Base-by-base conservation (phyloP, 164 flowering plant species). In the Litsea cubeba region DNA sequence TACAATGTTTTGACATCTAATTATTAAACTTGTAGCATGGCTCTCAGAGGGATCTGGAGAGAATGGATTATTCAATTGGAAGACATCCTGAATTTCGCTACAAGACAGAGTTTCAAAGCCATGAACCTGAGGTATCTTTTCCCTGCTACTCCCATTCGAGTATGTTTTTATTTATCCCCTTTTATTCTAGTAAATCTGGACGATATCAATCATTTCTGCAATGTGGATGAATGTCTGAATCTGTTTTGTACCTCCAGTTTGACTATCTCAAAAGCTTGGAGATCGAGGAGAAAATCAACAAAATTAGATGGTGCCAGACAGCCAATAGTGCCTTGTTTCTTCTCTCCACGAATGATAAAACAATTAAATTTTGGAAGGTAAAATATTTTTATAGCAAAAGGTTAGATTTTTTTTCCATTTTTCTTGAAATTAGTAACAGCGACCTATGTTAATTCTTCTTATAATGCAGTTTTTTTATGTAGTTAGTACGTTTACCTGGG, bases 211-310 rank as follows among this genome's bases (percentile, higher is more conserved):
- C 12, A 35, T 20, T 51, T 70, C 72, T 70, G 63, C 4, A 50
- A 51, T n/a, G 58, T 40, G 22, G 26, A 69, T 30, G 35, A 30
- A 30, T 30, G 6, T 30, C 71, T 69, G 58, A 23, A 60, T 66
- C 68, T 23, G 18, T 78, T 66, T 69, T 10, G 50, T 67, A 12
- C 4, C 17, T 83, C 80, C 89, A 95, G 98, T 95, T 95, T 81
- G 99, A 95, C 83, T 95, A 93, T 83, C 95, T 95, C 62, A 95
- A 95, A 88, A 95, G 99, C 70, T 95, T 95, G 95, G 99, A 95
- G 78, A 95, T 95, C 74, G 99, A 95, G 82, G 99, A 95, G 87
- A 95, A 95, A 81, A 91, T 95, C 85, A 95, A 91, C 86, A 95
- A 93, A 84, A 95, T 95, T 79, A 87, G 90, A 84, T 95, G 99